Conservation (phyloP, 164 flowering plant genomes). For the Santalum album region DNA sequence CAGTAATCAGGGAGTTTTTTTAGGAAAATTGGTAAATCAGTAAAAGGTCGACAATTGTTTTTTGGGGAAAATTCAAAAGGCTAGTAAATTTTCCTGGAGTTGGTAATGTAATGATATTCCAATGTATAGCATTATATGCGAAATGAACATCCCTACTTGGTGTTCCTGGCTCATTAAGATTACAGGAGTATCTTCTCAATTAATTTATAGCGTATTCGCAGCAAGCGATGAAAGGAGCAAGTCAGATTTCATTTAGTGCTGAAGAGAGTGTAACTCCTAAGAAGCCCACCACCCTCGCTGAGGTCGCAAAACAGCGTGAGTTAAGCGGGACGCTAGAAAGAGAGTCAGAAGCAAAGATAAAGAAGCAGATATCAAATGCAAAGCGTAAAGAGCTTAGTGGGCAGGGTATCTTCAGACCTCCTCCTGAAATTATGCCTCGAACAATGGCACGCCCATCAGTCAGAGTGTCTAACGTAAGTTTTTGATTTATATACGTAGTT, state of each 20-base stretch:
- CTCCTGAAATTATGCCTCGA: conserved; percentile 67
- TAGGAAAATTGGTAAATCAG: no score
- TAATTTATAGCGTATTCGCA: conserved; percentile 9
- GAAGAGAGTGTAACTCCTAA: conserved; percentile 71
- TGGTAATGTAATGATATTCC: no score
- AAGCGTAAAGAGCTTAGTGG: conserved; percentile 91
- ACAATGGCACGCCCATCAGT: conserved; percentile 46
- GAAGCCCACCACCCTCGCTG: conserved; percentile 66
- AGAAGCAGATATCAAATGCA: conserved; percentile 76
- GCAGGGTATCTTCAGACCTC: conserved; percentile 81
- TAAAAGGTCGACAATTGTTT: no score
- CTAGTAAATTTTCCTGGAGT: no score
- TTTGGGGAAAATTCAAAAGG: no score
- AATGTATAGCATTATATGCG: no score
- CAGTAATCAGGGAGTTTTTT: no score
- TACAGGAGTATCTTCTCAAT: neutral
- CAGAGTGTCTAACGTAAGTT: no score
- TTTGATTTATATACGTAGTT: no score
- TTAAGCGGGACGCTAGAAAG: conserved; percentile 80
- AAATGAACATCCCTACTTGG: no score
- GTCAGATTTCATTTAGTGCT: conserved; percentile 83
- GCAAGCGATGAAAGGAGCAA: conserved; percentile 80
- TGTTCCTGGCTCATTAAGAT: no score
- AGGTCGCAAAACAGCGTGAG: conserved; percentile 94
- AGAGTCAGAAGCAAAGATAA: conserved; percentile 52